A percentile compares a stretch with the other conserved stretches of the same genome.
These are phyloP conservation scores for Tausonia pullulans DNA, from an alignment of 1,284 basidiomycete genomes.

Conservation along the genomic window DNA sequence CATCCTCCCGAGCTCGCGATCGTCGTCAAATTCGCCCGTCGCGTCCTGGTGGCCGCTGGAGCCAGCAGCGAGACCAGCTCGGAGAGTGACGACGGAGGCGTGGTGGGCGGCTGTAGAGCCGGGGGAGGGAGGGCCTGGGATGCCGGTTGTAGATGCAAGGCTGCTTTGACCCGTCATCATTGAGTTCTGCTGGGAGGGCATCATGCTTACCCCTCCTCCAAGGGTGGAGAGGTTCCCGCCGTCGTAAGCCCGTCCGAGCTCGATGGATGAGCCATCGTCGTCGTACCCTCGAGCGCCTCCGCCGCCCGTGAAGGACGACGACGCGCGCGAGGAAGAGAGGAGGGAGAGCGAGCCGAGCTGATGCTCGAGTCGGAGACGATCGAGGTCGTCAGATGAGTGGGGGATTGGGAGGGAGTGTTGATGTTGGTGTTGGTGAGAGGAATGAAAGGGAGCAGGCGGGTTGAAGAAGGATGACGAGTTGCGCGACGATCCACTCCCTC, in stretches of 20 bases:
- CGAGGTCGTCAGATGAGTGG: conserved; percentile 28
- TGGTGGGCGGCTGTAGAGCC: conserved; percentile 75
- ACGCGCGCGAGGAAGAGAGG: conserved; percentile 22
- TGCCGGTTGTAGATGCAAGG: conserved; percentile 10
- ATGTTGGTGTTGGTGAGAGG: neutral
- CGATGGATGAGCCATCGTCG: conserved; percentile 18
- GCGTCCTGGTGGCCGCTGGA: neutral
- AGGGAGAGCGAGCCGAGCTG: conserved; percentile 31
- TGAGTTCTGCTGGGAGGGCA: neutral
- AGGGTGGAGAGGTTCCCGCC: conserved; percentile 6
- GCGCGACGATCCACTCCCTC: neutral
- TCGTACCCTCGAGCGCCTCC: neutral
- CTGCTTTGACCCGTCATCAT: conserved; percentile 6
- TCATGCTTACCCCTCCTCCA: neutral
- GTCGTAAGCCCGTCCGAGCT: conserved; percentile 18
- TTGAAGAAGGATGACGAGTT: neutral
- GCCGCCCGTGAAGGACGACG: conserved; percentile 8
- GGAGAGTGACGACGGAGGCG: conserved; percentile 72
- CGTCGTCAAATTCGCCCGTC: conserved; percentile 40
- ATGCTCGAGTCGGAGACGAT: conserved; percentile 30
- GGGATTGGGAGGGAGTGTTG: conserved; percentile 24
- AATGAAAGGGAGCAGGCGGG: neutral
- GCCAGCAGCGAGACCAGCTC: conserved; percentile 44
- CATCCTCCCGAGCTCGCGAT: conserved; percentile 51
- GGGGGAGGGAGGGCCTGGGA: conserved; percentile 25